These are phyloP conservation scores for Pisolithus tinctorius DNA, from an alignment of 768 basidiomycete species.

Conservation along the genomic window DNA sequence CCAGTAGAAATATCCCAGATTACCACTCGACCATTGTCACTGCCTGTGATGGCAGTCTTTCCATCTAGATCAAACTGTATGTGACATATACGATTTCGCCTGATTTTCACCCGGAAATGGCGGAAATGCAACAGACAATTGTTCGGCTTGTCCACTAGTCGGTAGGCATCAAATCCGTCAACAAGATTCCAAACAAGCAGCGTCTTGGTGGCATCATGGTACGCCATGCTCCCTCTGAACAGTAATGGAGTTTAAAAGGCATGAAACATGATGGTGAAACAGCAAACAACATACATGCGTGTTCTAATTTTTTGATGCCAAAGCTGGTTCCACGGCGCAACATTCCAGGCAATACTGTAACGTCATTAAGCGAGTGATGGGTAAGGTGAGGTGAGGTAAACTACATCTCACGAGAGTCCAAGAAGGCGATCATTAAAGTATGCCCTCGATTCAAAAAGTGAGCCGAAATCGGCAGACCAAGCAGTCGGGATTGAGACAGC, in stretches of 20 bases:
- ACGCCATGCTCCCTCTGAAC: too few species aligned
- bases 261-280: too few species aligned
- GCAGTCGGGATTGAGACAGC: neutral
- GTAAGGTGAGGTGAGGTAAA: neutral
- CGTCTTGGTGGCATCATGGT: too few species aligned
- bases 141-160: neutral
- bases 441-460: slow-evolving; percentile 1
- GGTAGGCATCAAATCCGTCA: slow-evolving; percentile 1
- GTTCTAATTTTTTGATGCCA: neutral
- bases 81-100: neutral
- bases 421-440: neutral
- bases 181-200: slow-evolving; percentile 2
- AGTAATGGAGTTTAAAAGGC: too few species aligned
- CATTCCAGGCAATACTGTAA: slow-evolving; percentile 1
- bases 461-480: neutral
- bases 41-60: neutral
- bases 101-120: neutral
- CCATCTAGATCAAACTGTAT: neutral
- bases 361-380: too few species aligned
- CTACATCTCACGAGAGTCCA: slow-evolving; percentile 2
- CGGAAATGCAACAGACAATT: neutral
- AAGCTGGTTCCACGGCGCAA: neutral
- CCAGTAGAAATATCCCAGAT: neutral
- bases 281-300: too few species aligned
- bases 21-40: slow-evolving; percentile 1